These are phyloP conservation scores for Suillus sp. DNA, from an alignment of 768 basidiomycete genomes.

Conservation along the genomic window DNA sequence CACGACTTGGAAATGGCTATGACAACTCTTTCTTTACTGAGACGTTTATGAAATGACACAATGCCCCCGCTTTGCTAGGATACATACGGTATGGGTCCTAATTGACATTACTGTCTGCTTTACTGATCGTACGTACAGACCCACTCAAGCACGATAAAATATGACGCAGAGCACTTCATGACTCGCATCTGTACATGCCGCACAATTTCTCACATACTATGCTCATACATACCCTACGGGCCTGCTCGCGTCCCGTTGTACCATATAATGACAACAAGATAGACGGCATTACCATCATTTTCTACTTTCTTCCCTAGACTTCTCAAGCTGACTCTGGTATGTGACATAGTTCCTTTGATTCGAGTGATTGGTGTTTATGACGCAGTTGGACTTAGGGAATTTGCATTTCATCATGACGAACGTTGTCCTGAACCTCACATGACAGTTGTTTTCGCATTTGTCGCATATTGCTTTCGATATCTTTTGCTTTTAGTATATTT, in stretches of 20 bases:
- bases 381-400: not conserved
- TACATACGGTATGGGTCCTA: slow-evolving; percentile 14
- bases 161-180: slow-evolving; percentile 7
- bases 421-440: not conserved
- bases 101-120: not conserved
- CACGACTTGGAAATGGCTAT: not conserved
- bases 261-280: slow-evolving; percentile 19
- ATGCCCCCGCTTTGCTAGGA: not conserved
- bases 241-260: slow-evolving; percentile 26
- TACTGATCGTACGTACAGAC: slow-evolving; percentile 14
- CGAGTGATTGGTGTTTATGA: not conserved
- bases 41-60: slow-evolving; percentile 3
- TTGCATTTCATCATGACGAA: not conserved
- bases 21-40: not conserved
- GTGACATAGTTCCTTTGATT: not conserved
- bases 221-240: slow-evolving; percentile 6
- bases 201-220: slow-evolving; percentile 5
- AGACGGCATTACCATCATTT: not conserved
- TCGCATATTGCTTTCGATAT: not conserved
- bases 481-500: not conserved
- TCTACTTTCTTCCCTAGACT: not conserved
- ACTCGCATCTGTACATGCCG: slow-evolving; percentile 5
- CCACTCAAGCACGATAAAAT: not conserved
- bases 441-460: not conserved
- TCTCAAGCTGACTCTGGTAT: not conserved